Evolutionary conservation across 345 rosid genomes (phyloP).

Genomic region (Syzygium aqueum): DNA sequence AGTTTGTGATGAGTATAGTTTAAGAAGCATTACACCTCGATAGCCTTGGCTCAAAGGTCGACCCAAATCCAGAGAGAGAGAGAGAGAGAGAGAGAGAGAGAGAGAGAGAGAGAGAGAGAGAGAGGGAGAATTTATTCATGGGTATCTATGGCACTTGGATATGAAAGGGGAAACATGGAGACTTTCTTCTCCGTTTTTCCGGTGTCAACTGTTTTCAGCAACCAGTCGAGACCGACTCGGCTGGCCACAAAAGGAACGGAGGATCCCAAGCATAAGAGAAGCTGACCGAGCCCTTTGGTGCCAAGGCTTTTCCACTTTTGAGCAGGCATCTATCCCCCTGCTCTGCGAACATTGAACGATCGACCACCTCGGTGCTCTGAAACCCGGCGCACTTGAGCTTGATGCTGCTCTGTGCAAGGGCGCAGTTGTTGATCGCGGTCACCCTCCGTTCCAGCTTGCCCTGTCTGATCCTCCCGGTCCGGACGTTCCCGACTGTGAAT

Average conservation of each 20-base stretch:
- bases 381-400: slow-evolving; percentile 10
- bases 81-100: not conserved
- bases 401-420: not conserved
- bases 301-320: slow-evolving; percentile 5
- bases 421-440: slow-evolving; percentile 7
- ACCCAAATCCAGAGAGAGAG: not conserved
- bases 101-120: not conserved
- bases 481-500: not conserved
- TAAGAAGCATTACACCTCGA: not conserved
- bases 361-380: not conserved
- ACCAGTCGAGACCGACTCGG: not conserved
- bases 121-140: not conserved
- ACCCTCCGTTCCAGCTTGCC: slow-evolving; percentile 18
- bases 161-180: not conserved
- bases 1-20: not conserved
- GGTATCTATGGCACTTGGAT: not conserved
- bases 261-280: slow-evolving; percentile 26
- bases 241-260: slow-evolving; percentile 1
- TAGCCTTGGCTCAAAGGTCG: not conserved
- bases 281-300: not conserved
- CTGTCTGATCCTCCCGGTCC: not conserved
- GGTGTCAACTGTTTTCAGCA: not conserved
- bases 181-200: not conserved
- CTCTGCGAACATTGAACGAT: not conserved
- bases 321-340: slow-evolving; percentile 7